A percentile compares a stretch with the other conserved stretches of the same genome.
Evolutionary conservation across 345 rosid species (phyloP).

Genomic region (Ceriops zippeliana): DNA sequence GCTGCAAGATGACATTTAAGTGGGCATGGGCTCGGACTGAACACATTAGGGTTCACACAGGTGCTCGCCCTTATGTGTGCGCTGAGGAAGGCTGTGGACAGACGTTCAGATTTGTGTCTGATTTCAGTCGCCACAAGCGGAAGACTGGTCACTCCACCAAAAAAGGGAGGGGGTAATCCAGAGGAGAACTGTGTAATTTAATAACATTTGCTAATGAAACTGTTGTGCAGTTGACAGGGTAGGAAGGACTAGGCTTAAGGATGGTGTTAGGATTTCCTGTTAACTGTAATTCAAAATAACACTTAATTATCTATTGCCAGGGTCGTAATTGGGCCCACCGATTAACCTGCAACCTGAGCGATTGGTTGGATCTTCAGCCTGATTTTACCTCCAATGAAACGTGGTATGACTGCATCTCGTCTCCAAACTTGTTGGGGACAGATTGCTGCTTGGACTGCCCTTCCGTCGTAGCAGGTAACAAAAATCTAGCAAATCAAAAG

Average conservation of each 20-base stretch:
- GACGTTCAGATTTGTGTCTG: constrained; percentile 89
- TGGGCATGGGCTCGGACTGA: constrained; percentile 99
- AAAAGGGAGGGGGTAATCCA: constrained; percentile 33
- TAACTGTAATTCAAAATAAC: constrained; percentile 31
- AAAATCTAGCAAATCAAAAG: too few relatives aligned
- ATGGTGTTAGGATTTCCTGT: constrained; percentile 27
- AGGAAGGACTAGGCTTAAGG: constrained; percentile 26
- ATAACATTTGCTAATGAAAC: constrained; percentile 40
- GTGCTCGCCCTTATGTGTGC: constrained; percentile 85
- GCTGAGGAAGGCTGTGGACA: constrained; percentile 86
- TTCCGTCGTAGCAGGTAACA: too few relatives aligned
- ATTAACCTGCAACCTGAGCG: constrained; percentile 18
- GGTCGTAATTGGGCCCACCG: constrained; percentile 22
- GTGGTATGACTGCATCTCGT: not conserved
- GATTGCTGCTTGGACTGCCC: not conserved
- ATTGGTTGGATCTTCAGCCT: constrained; percentile 13
- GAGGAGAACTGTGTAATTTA: constrained; percentile 17
- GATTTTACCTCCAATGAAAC: not conserved
- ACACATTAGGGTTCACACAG: constrained; percentile 96
- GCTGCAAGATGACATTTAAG: constrained; percentile 96
- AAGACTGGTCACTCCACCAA: constrained; percentile 85
- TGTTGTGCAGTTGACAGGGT: constrained; percentile 33
- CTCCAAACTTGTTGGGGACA: not conserved
- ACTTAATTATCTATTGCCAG: constrained; percentile 5
- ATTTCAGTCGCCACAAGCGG: constrained; percentile 91